Evolutionary conservation across 805 yeast species (phyloP).

Genomic region (Saccharomycopsis sp.): DNA sequence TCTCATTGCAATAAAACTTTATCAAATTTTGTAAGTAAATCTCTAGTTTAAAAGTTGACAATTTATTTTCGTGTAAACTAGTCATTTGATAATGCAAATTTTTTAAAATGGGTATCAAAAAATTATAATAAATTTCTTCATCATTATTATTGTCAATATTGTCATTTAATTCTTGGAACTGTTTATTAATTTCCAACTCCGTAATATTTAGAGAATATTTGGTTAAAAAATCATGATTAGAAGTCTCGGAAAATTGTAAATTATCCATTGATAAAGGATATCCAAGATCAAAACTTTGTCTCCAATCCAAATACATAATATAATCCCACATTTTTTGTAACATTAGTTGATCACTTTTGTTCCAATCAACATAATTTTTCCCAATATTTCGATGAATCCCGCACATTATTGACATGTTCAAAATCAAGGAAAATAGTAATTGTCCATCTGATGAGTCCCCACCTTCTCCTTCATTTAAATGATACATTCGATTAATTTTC

Average conservation of each 20-base stretch:
- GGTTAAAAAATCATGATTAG: background rate
- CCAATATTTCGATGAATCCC: constrained; percentile 18
- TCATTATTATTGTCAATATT: background rate
- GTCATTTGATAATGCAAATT: constrained; percentile 12
- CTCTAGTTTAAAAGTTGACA: constrained; percentile 11
- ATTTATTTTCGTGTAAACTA: constrained; percentile 2
- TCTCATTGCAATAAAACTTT: constrained; percentile 6
- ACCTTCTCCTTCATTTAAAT: constrained; percentile 18
- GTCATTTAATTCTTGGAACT: constrained; percentile 5
- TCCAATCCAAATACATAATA: constrained; percentile 12
- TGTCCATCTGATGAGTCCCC: constrained; percentile 18
- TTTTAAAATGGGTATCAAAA: constrained; percentile 11
- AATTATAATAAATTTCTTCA: constrained; percentile 6
- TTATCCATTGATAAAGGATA: constrained; percentile 15
- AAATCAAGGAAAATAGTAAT: constrained; percentile 3
- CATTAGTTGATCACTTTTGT: constrained; percentile 8
- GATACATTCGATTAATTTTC: constrained; percentile 11
- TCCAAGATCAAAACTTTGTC: constrained; percentile 18
- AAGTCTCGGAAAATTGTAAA: constrained; percentile 9
- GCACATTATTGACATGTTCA: constrained; percentile 16
- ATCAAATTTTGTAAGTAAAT: constrained; percentile 13
- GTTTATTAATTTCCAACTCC: constrained; percentile 13
- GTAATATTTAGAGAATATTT: constrained; percentile 3
- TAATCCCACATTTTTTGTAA: constrained; percentile 15
- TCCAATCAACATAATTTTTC: constrained; percentile 2